These are phyloP conservation scores for Saccharomyces hybrid DNA, from an alignment of 1,139 yeast species.

Conservation along the genomic window DNA sequence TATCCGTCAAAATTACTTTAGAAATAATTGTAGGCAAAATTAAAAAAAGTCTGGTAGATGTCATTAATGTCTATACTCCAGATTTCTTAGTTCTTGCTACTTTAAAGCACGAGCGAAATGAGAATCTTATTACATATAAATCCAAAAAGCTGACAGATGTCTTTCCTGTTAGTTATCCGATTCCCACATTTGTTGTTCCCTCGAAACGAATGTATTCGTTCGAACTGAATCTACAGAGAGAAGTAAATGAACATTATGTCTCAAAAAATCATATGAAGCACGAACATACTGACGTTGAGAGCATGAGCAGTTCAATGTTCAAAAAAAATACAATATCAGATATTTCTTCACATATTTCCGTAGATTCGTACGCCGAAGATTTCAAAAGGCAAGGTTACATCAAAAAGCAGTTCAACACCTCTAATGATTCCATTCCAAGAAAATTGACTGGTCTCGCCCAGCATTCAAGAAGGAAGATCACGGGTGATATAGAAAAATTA, in stretches of 20 bases:
- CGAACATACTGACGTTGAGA: background rate
- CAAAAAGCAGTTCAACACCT: background rate
- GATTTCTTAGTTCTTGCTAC: conserved; percentile 39
- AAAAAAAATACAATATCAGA: background rate
- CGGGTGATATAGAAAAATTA: background rate
- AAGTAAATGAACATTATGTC: background rate
- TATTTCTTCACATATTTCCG: background rate
- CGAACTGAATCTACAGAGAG: conserved; percentile 36
- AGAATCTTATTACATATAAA: conserved; percentile 12
- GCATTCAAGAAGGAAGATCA: background rate
- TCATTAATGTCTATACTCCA: conserved; percentile 58
- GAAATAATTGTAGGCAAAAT: conserved; percentile 59
- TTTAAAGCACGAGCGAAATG: conserved; percentile 16
- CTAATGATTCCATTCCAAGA: background rate
- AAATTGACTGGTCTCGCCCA: background rate
- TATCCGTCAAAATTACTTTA: conserved; percentile 50
- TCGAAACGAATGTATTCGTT: conserved; percentile 53
- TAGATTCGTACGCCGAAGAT: background rate
- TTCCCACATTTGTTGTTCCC: conserved; percentile 64
- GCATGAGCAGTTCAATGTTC: background rate
- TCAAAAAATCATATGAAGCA: background rate
- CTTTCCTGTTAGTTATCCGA: conserved; percentile 52
- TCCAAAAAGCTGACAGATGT: conserved; percentile 50
- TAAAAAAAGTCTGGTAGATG: conserved; percentile 49
- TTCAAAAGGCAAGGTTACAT: background rate